Evolutionary conservation across 129 eudicot species (phyloP).

Genomic region (Calendula officinalis): DNA sequence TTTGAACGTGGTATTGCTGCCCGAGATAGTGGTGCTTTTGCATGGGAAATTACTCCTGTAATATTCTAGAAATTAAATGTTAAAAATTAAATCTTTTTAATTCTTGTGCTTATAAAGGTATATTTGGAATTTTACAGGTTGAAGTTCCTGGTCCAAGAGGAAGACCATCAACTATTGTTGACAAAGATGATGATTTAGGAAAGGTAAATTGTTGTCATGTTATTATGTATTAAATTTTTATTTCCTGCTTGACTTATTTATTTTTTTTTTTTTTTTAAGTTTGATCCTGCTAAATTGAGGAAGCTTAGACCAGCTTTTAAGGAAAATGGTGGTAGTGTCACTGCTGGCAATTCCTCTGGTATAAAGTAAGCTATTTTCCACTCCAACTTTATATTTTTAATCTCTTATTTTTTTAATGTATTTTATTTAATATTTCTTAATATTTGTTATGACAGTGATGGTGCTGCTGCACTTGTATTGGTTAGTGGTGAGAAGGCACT

Average conservation of each 20-base stretch:
- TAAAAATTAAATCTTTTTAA: slow-evolving; percentile 6
- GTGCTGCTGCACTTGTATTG: too few species aligned
- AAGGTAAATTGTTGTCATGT: slow-evolving; percentile 51
- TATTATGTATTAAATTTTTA: background rate
- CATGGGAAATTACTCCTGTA: slow-evolving; percentile 92
- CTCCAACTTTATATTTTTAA: background rate
- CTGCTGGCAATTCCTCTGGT: slow-evolving; percentile 95
- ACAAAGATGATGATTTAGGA: slow-evolving; percentile 88
- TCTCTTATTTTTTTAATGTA: slow-evolving; percentile 35
- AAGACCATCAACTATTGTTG: slow-evolving; percentile 73
- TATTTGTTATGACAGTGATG: slow-evolving; percentile 3
- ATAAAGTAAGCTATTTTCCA: slow-evolving; percentile 51
- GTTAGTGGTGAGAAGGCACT: too few species aligned
- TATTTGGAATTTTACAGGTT: slow-evolving; percentile 45
- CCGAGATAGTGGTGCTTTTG: slow-evolving; percentile 69
- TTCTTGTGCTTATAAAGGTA: slow-evolving; percentile 18
- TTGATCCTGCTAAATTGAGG: slow-evolving; percentile 84
- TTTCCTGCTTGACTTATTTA: background rate
- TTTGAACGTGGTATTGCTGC: slow-evolving; percentile 97
- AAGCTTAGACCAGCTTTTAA: slow-evolving; percentile 92
- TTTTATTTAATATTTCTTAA: slow-evolving; percentile 27
- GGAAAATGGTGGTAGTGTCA: slow-evolving; percentile 85
- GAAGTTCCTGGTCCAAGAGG: slow-evolving; percentile 96
- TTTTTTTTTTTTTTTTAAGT: slow-evolving; percentile 36
- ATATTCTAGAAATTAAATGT: slow-evolving; percentile 23